Evolutionary conservation across 2,329 filamentous ascomycete species (phyloP), one percentile per base, ranked within the genome.

Genomic region (Penicillium sp.): DNA sequence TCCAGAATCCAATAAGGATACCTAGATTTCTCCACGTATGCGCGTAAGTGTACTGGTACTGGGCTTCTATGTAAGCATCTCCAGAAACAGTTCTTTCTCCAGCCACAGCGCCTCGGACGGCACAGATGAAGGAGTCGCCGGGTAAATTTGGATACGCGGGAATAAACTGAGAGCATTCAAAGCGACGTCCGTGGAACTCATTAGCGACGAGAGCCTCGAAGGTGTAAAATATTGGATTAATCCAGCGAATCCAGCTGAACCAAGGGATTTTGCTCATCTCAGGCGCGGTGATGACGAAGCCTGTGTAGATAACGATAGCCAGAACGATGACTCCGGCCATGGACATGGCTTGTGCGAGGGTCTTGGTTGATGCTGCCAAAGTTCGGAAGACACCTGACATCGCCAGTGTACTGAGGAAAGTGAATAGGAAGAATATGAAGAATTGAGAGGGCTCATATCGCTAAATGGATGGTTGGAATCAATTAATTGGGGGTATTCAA

Each of bases 11-110:
- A 17, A 88, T 72, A 1, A 91, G 73, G 59, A 92, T 90, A 0
- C 89, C 89, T 61, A 91, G 83, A 70, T 92, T 91, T 10, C 89
- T 79, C 88, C 88, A 90, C 4, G 85, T 79, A 63, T 90, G 83
- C 0, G 79, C 79, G 66, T 84, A 84, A 15, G 77, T 81, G 72
- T 90, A 91, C 10, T 76, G 70, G 68, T 86, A 90, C 60, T 81
- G 84, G 0, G 78, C 73, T 3, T 78, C 72, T 4, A 91, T 86
- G 66, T 86, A 91, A 0, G 82, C 79, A 62, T 89, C 87, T 1
- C 89, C 89, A 19, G 79, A 85, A 5, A 91, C 85, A 1, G 79
- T 83, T 4, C 71, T 68, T 47, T 81, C 76, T 0, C 88, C 88
- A 0, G 84, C 74, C 0, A 84, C 80, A 6, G 88, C 80, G 3